phyloP scores from a whole-genome alignment of 176 grass and related monocot genomes.

The Typha latifolia region DNA sequence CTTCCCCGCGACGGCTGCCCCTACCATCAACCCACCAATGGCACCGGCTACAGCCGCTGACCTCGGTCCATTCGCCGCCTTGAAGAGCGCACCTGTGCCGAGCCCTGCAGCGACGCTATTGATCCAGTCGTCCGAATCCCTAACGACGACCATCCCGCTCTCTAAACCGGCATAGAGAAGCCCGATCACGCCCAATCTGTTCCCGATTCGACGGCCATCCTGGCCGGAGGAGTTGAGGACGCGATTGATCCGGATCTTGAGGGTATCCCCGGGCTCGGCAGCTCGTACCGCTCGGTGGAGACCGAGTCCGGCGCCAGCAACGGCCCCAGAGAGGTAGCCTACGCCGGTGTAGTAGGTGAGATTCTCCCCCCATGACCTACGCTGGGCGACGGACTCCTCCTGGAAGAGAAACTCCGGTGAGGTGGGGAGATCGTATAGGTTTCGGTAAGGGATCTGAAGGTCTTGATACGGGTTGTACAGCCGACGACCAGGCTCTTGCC shows the following conservation, averaged over 20 bases:
- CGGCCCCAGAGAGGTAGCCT: constrained; percentile 34
- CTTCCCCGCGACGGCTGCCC: constrained; percentile 34
- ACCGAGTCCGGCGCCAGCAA: constrained; percentile 24
- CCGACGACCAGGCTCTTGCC: constrained; percentile 5
- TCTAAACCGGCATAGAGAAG: constrained; percentile 50
- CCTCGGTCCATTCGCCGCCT: constrained; percentile 26
- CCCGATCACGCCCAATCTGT: constrained; percentile 41
- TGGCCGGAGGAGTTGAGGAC: constrained; percentile 54
- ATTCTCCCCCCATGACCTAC: constrained; percentile 43
- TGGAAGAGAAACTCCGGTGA: constrained; percentile 69
- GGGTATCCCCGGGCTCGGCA: constrained; percentile 42
- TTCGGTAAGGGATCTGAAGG: constrained; percentile 32
- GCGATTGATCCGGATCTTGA: constrained; percentile 62
- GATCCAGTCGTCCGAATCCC: constrained; percentile 57
- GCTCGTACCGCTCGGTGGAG: constrained; percentile 30
- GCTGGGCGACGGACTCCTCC: constrained; percentile 25
- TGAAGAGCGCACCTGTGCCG: constrained; percentile 38
- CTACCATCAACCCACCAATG: constrained; percentile 53
- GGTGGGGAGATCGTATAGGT: constrained; percentile 64
- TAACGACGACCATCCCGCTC: constrained; percentile 35
- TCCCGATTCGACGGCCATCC: constrained; percentile 51
- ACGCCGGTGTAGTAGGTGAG: constrained; percentile 38
- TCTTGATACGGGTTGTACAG: constrained; percentile 36
- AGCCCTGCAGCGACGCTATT: constrained; percentile 63
- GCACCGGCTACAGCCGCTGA: constrained; percentile 37